Base-by-base conservation (phyloP, 805 yeast genomes). In the Wickerhamomyces silvicola region DNA sequence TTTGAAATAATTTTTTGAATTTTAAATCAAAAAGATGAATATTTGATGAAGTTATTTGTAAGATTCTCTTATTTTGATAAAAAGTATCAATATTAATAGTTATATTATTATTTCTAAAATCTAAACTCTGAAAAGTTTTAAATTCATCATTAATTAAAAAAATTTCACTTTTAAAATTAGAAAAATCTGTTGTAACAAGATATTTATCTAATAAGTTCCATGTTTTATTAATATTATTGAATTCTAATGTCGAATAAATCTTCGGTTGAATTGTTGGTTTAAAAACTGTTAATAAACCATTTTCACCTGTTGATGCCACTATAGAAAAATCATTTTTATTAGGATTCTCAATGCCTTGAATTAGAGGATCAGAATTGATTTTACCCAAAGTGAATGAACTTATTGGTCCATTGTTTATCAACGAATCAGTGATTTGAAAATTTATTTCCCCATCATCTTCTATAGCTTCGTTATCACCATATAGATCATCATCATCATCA, bases 361-460 rank as follows among this genome's bases (percentile, higher is more conserved):
- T 61, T 34, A 65, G 68, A 27, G 61, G 60, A 12, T 74, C 77
- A 1, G 72, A 64, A 0, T 81, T 68, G 18, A 71, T 63, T 30
- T 66, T 64, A 0, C 88, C 95, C 21, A 78, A 45, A 0, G 87
- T 68, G 40, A 87, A 68, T 24, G 77, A 73, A 3, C 82, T 65
- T 10, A 82, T 62, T 0, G 95, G 95, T 0, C 95, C 95, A 42
- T 71, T 64, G 46, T 78, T 82, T 3, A 68, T 46, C 9, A 87
- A 50, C 2, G 59, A 56, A 42, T 85, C 92, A 20, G 68, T 59
- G 13, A 62, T 46, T 12, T 60, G 55, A 36, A 79, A 72, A 41
- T 59, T 50, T 41, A 59, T n/a, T n/a, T n/a, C n/a, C n/a, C n/a
- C n/a, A n/a, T n/a, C 55, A 1, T 54, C 43, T 30, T 46, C 49